phyloP scores from a whole-genome alignment of 2,329 filamentous ascomycete species.

The Phaeosphaeria sp. region DNA sequence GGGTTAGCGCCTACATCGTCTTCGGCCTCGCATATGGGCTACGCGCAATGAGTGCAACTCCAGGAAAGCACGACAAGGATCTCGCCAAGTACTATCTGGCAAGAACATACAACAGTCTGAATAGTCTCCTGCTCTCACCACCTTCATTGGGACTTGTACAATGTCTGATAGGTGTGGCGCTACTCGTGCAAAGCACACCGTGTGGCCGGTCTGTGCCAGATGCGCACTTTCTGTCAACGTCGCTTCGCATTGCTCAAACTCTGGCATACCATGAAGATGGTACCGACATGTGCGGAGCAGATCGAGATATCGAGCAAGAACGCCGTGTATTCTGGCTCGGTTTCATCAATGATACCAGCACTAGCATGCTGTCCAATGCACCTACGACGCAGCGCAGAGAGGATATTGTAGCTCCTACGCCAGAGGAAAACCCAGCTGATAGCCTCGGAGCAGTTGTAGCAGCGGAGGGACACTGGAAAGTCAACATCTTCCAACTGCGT shows the following conservation, averaged over 20 bases:
- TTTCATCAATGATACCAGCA: constrained; percentile 26
- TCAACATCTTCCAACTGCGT: constrained; percentile 28
- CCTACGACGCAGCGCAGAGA: constrained; percentile 26
- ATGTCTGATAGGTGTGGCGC: constrained; percentile 26
- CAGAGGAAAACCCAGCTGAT: constrained; percentile 19
- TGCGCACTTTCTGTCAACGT: constrained; percentile 28
- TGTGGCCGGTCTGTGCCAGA: constrained; percentile 9
- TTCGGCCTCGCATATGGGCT: constrained; percentile 34
- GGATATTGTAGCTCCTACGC: constrained; percentile 18
- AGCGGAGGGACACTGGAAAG: constrained; percentile 28
- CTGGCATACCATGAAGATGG: constrained; percentile 25
- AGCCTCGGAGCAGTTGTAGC: constrained; percentile 23
- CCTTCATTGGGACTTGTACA: constrained; percentile 30
- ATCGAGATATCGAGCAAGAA: constrained; percentile 25
- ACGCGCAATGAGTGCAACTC: constrained; percentile 29
- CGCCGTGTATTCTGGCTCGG: constrained; percentile 34
- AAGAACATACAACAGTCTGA: constrained; percentile 18
- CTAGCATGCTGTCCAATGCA: constrained; percentile 22
- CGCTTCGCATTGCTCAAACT: constrained; percentile 28
- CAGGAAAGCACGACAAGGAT: constrained; percentile 24
- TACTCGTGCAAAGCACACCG: constrained; percentile 23
- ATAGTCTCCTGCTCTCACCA: constrained; percentile 21
- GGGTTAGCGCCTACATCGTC: constrained; percentile 31
- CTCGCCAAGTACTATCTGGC: constrained; percentile 30
- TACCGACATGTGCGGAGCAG: not conserved